Percentiles rank a stretch among this genome's conserved stretches.
Evolutionary conservation across 352 stramenopile genomes (phyloP).

Genomic region (Pythium plurisporium): DNA sequence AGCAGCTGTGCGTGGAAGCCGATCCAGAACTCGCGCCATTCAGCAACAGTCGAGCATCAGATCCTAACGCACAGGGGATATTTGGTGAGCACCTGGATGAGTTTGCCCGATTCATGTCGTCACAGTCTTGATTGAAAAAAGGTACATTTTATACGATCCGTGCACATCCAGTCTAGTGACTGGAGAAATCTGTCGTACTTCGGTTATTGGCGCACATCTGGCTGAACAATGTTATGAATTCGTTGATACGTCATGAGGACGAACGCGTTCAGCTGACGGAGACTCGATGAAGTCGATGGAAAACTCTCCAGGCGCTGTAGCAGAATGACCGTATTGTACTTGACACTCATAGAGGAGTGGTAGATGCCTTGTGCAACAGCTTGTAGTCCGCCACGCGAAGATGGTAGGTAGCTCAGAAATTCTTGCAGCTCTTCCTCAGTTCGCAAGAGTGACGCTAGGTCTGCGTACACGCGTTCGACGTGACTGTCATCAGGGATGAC

Average conservation of each 20-base stretch:
- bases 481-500: conserved; percentile 71
- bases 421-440: conserved; percentile 77
- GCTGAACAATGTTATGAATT: conserved; percentile 74
- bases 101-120: conserved; percentile 45
- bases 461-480: conserved; percentile 78
- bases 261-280: conserved; percentile 73
- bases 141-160: neutral
- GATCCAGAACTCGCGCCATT: conserved; percentile 59
- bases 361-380: conserved; percentile 84
- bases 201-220: conserved; percentile 29
- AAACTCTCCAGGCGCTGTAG: conserved; percentile 84
- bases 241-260: conserved; percentile 82
- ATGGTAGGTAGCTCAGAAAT: conserved; percentile 78
- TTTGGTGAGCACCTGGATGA: conserved; percentile 50
- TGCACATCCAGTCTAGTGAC: neutral
- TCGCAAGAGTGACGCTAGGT: conserved; percentile 71
- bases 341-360: conserved; percentile 82
- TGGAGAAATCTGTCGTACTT: neutral
- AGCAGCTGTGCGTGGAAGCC: conserved; percentile 72
- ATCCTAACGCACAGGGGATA: conserved; percentile 22
- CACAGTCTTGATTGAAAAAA: conserved; percentile 19
- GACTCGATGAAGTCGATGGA: conserved; percentile 60
- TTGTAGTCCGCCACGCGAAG: conserved; percentile 72
- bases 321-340: conserved; percentile 85
- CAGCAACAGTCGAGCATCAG: neutral